Evolutionary conservation across 2,329 filamentous ascomycete genomes (phyloP).

Genomic region (Neopestalotiopsis sp.): DNA sequence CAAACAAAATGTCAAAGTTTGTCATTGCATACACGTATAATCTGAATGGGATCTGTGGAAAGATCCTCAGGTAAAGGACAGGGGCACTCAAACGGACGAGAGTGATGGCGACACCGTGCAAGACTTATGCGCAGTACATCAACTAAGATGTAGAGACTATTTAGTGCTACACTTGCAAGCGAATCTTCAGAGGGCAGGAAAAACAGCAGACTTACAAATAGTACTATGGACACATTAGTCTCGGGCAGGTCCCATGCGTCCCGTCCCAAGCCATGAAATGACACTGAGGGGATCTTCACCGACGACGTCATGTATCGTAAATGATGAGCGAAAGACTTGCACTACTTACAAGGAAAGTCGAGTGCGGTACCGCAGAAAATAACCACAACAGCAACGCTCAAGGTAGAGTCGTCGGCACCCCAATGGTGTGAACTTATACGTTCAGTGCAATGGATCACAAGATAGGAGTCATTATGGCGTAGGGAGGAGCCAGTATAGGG

Average conservation of each 20-base stretch:
- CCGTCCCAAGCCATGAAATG: neutral
- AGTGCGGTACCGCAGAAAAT: neutral
- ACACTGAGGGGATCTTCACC: neutral
- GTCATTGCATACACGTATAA: neutral
- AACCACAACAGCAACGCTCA: neutral
- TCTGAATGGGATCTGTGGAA: neutral
- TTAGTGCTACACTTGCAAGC: neutral
- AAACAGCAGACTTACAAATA: neutral
- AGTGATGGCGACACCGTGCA: neutral
- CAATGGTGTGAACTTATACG: neutral
- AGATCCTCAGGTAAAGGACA: neutral
- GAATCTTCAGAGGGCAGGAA: neutral
- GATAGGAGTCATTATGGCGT: neutral
- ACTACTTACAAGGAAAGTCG: neutral
- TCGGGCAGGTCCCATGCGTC: neutral
- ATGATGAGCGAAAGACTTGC: neutral
- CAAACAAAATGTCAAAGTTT: neutral
- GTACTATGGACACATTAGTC: neutral
- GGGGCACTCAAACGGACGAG: neutral
- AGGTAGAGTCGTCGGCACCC: neutral
- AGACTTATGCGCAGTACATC: neutral
- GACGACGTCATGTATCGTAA: neutral
- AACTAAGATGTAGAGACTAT: neutral
- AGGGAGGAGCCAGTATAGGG: too few relatives aligned
- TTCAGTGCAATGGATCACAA: neutral